These are phyloP conservation scores for Picochlorum sp. DNA, from an alignment of 139 green algal genomes.

Conservation along the genomic window DNA sequence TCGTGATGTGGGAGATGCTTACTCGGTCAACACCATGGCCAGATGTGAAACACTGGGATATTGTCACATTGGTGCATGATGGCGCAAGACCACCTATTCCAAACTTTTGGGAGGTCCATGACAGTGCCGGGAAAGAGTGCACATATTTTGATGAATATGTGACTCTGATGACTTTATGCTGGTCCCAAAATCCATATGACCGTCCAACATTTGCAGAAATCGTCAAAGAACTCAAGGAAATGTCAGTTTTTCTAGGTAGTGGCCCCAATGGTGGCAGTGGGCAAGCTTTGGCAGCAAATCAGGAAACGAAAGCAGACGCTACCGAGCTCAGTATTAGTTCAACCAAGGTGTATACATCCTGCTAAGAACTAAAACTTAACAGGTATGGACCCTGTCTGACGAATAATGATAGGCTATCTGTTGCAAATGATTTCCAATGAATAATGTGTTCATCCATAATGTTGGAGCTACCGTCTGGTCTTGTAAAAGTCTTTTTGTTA, in stretches of 20 bases:
- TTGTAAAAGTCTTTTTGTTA: too few relatives aligned
- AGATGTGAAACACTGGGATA: background rate
- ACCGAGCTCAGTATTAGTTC: background rate
- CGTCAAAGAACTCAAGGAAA: constrained; percentile 11
- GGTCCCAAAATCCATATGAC: constrained; percentile 47
- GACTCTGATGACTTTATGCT: constrained; percentile 59
- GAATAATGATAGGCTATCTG: too few relatives aligned
- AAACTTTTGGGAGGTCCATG: constrained; percentile 6
- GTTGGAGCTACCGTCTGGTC: too few relatives aligned
- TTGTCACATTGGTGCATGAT: constrained; percentile 15
- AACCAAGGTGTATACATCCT: background rate
- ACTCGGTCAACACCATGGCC: constrained; percentile 36
- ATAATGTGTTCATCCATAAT: too few relatives aligned
- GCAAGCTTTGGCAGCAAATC: too few relatives aligned
- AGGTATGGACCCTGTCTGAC: too few relatives aligned
- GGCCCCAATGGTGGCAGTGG: background rate
- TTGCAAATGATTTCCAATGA: too few relatives aligned
- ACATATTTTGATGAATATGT: constrained; percentile 28
- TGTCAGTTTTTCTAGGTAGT: background rate
- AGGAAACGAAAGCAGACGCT: too few relatives aligned
- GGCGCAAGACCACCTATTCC: constrained; percentile 10
- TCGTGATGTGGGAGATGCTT: constrained; percentile 50
- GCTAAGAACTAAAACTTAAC: background rate
- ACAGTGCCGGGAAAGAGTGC: constrained; percentile 2
- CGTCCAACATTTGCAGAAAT: constrained; percentile 43